These are phyloP conservation scores for Candida andamanensis DNA, from an alignment of 805 yeast species.

Conservation along the genomic window DNA sequence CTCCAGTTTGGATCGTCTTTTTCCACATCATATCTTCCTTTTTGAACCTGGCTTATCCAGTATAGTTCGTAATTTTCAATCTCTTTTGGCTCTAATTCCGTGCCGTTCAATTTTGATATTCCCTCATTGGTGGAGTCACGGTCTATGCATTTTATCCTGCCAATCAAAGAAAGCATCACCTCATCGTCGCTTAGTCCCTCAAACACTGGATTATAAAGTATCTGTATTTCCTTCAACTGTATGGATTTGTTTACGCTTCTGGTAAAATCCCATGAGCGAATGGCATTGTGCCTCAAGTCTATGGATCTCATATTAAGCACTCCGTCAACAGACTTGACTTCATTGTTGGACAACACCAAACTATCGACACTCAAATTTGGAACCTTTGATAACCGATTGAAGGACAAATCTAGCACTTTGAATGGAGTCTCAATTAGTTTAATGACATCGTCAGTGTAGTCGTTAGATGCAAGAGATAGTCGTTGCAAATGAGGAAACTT, in stretches of 20 bases:
- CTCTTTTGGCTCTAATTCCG: slow-evolving; percentile 39
- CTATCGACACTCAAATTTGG: slow-evolving; percentile 20
- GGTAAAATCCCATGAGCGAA: slow-evolving; percentile 44
- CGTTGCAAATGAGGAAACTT: slow-evolving; percentile 35
- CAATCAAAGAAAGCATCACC: slow-evolving; percentile 37
- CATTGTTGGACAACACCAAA: slow-evolving; percentile 10
- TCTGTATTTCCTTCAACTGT: slow-evolving; percentile 44
- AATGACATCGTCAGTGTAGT: slow-evolving; percentile 16
- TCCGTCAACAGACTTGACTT: slow-evolving; percentile 1
- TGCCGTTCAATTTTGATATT: slow-evolving; percentile 50
- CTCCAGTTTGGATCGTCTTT: slow-evolving; percentile 35
- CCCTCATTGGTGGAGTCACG: neutral
- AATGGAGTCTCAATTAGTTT: slow-evolving; percentile 4
- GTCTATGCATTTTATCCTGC: slow-evolving; percentile 31
- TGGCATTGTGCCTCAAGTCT: slow-evolving; percentile 49
- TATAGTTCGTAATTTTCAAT: slow-evolving; percentile 64
- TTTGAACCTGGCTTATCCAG: slow-evolving; percentile 49
- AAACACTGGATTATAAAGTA: slow-evolving; percentile 52
- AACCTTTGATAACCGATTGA: slow-evolving; percentile 32
- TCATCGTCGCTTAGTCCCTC: slow-evolving; percentile 23
- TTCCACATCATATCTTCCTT: slow-evolving; percentile 17
- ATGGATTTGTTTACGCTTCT: slow-evolving; percentile 30
- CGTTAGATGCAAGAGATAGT: slow-evolving; percentile 32
- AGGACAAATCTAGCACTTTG: slow-evolving; percentile 29
- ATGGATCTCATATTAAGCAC: slow-evolving; percentile 15